A percentile compares a stretch with the other conserved stretches of the same genome.
Conservation (phyloP, 164 flowering plant genomes). For the Taxillus chinensis region DNA sequence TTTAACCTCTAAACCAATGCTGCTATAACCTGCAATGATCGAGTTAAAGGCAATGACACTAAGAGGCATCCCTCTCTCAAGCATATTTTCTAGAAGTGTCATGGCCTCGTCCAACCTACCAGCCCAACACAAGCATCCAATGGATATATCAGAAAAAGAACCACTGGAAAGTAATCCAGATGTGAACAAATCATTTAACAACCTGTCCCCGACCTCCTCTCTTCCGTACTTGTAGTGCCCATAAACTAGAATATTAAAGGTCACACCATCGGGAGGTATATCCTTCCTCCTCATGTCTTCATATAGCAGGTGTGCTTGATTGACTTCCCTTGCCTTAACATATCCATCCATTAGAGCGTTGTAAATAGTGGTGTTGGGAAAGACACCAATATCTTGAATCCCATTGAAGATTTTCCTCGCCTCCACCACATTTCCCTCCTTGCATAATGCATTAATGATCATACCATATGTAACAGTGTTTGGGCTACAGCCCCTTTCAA, state of each 20-base stretch:
- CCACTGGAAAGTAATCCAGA: conserved; percentile 27
- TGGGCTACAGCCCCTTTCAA: conserved; percentile 46
- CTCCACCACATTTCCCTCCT: conserved; percentile 59
- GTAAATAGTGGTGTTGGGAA: conserved; percentile 39
- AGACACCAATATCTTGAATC: conserved; percentile 32
- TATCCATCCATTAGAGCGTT: conserved; percentile 72
- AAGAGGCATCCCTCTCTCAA: conserved; percentile 57
- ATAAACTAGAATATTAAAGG: conserved; percentile 58
- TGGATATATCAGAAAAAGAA: conserved; percentile 36
- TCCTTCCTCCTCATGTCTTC: conserved; percentile 60
- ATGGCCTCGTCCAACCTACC: conserved; percentile 63
- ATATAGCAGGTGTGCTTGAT: conserved; percentile 42
- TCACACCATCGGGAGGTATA: conserved; percentile 56
- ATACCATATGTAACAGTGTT: conserved; percentile 47
- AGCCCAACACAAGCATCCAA: conserved; percentile 71
- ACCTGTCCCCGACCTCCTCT: conserved; percentile 40
- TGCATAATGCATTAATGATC: conserved; percentile 60
- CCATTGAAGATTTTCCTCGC: conserved; percentile 52
- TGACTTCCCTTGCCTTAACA: conserved; percentile 67
- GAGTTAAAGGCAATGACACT: conserved; percentile 71
- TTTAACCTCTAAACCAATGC: conserved; percentile 46
- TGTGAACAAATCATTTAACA: conserved; percentile 36
- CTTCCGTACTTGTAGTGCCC: conserved; percentile 61
- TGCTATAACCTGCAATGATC: conserved; percentile 63
- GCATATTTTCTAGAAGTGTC: conserved; percentile 35